Evolutionary conservation across 208 protist species (phyloP), one percentile per base, ranked within the genome.

Genomic region (Endotrypanum monterogeii): DNA sequence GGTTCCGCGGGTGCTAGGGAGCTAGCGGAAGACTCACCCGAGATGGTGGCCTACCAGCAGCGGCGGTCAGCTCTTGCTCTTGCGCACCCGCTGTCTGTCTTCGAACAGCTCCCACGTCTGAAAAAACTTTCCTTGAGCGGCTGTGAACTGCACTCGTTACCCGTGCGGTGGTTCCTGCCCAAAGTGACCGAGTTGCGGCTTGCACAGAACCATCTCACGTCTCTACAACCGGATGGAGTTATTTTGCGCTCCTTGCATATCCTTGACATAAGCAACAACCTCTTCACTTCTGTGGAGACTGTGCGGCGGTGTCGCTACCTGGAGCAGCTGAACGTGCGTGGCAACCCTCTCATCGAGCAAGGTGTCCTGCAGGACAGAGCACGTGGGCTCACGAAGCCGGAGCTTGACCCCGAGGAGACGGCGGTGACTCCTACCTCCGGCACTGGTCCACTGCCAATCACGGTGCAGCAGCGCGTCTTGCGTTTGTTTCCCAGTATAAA

Each of bases 231-330:
- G 23, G 89, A 95, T 32, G 89, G 93, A 39, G 87, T 94, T 50
- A 89, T 97, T 37, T 74, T 92, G 44, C 89, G 89, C 62, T 97
- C 93, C 0, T 58, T 97, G 61, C 86, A 95, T 58, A 92, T 94
- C 48, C 80, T 97, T 14, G 93, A 97, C 71, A 85, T 97, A 37
- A 92, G 86, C 76, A 76, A 89, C 82, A 97, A 95, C 56, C 46
- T 76, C 16, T 73, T 97, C 37, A 46, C 68, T 1, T 71, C 83
- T 16, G 66, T 92, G 12, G 63, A 72, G 18, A 90, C 90, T 30
- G 74, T 97, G 77, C 90, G 93, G 11, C 90, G 93, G 41, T 97
- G 89, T 76, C 82, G 73, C 32, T 97, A 85, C 67, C 71, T 97
- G 66, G 69, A 80, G 48, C 83, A 93, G 72, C 62, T 97, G 48